Percentiles rank a stretch among this genome's conserved stretches.
Evolutionary conservation across 2,329 filamentous ascomycete genomes (phyloP).

Genomic region (Neofusicoccum parvum): DNA sequence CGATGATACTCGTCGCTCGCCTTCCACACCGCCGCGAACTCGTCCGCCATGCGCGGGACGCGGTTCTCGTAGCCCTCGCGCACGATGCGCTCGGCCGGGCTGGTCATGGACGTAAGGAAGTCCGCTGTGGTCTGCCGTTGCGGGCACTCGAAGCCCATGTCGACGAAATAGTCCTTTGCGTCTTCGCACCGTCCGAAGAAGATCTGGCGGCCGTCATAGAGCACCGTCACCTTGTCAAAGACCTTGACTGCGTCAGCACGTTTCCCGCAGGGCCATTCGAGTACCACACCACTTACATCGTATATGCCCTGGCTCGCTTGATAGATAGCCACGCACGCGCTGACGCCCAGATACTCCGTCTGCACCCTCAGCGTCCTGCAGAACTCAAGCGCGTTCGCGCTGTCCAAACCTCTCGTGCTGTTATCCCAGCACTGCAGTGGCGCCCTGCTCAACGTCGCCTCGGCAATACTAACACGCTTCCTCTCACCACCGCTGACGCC

Average conservation of each 20-base stretch:
- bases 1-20: slow-evolving; percentile 34
- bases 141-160: slow-evolving; percentile 73
- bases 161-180: slow-evolving; percentile 69
- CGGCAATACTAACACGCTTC: slow-evolving; percentile 81
- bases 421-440: slow-evolving; percentile 77
- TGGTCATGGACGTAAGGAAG: slow-evolving; percentile 75
- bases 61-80: slow-evolving; percentile 47
- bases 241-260: slow-evolving; percentile 31
- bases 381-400: slow-evolving; percentile 75
- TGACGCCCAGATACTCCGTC: slow-evolving; percentile 67
- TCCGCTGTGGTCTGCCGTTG: slow-evolving; percentile 73
- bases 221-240: slow-evolving; percentile 69
- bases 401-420: slow-evolving; percentile 73
- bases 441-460: slow-evolving; percentile 68
- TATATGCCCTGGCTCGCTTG: slow-evolving; percentile 71
- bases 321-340: slow-evolving; percentile 73
- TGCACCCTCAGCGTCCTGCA: slow-evolving; percentile 69
- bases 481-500: slow-evolving; percentile 76
- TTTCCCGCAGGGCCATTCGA: too few relatives aligned
- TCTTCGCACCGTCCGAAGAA: slow-evolving; percentile 67
- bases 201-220: slow-evolving; percentile 70
- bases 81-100: slow-evolving; percentile 49
- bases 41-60: slow-evolving; percentile 53
- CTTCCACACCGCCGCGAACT: slow-evolving; percentile 55
- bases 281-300: slow-evolving; percentile 48